phyloP scores from a whole-genome alignment of 257 asterid species.

The Craterostigma plantagineum region DNA sequence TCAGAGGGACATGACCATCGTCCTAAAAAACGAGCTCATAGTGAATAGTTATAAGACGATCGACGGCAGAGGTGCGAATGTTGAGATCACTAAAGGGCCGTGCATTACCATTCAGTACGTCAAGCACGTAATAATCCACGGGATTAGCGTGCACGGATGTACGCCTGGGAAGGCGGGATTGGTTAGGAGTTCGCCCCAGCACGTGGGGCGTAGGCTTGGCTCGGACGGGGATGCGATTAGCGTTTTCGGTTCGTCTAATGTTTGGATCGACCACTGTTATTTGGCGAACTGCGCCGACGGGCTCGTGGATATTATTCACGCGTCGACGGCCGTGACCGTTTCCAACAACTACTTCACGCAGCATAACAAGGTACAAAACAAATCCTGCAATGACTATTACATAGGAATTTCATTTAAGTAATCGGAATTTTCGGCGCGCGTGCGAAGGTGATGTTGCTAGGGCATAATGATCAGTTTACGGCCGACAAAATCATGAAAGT shows the following conservation, averaged over 20 bases:
- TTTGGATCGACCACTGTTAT: slow-evolving; percentile 90
- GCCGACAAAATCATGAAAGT: slow-evolving; percentile 63
- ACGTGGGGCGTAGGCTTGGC: slow-evolving; percentile 41
- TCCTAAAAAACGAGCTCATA: slow-evolving; percentile 41
- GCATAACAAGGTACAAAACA: slow-evolving; percentile 57
- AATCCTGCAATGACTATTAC: neutral
- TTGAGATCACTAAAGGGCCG: slow-evolving; percentile 74
- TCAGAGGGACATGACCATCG: slow-evolving; percentile 38
- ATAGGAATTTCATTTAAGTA: neutral
- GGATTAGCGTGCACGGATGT: slow-evolving; percentile 66
- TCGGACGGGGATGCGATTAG: slow-evolving; percentile 75
- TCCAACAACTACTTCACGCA: slow-evolving; percentile 69
- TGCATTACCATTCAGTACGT: slow-evolving; percentile 55
- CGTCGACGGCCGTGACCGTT: slow-evolving; percentile 57
- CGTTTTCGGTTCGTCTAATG: slow-evolving; percentile 31
- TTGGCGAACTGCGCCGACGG: slow-evolving; percentile 53
- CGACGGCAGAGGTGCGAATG: slow-evolving; percentile 79
- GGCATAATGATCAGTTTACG: slow-evolving; percentile 42
- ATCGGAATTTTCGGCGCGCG: neutral
- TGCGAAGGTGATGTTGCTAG: slow-evolving; percentile 46
- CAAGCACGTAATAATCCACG: slow-evolving; percentile 64
- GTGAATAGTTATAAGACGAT: slow-evolving; percentile 66
- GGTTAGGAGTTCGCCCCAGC: slow-evolving; percentile 32
- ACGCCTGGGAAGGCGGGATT: slow-evolving; percentile 47
- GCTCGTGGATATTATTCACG: slow-evolving; percentile 78